Base-by-base conservation (phyloP, 371 early-diverging fungal genomes). In the Mortierella sp. region DNA sequence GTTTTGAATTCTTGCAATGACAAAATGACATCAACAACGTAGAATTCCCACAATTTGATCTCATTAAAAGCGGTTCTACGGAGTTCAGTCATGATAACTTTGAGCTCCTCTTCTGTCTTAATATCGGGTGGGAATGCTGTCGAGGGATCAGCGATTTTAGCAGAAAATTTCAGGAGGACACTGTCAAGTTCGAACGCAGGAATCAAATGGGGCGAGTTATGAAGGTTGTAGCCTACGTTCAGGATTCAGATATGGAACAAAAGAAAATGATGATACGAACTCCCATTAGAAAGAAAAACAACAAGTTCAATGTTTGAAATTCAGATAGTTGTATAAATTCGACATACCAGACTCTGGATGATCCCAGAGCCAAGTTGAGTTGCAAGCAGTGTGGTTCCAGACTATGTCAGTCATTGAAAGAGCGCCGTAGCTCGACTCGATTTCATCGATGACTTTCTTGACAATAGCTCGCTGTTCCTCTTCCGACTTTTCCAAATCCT, bases 351-450 rank as follows among this genome's bases (percentile, higher is more conserved):
- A 96, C 84, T 98, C 98, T 4, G 99, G 99, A 82, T 98, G 98
- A 38, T 96, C 91, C 71, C 91, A 84, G 33, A 99, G 89, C 94
- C 97, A 99, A 6, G 79, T 86, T 13, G 95, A 94, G 78, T 97
- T 94, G 84, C 91, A 88, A 36, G 98, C 95, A 8, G 98, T 98
- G 80, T 99, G 99, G 86, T 99, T 99, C 97, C 97, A 98, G 2
- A 99, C 99, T 66, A 99, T 92, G 83, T 99, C 99, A 16, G 96
- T 95, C 58, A 95, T 83, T 65, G 92, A 89, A 47, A 98, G 81
- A 40, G 97, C 89, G 6, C 92, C 92, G 69, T 91, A 89, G 32
- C 91, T 88, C 4, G 85, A 69, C 55, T 90, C 87, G 59, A 95
- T 89, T 19, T 72, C 65, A 32, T 77, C 77, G 45, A 98, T 74